Percentiles rank a stretch among this genome's conserved stretches.
These are phyloP conservation scores for Pestalotiopsis sp. DNA, from an alignment of 2,329 filamentous ascomycete genomes.

Conservation along the genomic window DNA sequence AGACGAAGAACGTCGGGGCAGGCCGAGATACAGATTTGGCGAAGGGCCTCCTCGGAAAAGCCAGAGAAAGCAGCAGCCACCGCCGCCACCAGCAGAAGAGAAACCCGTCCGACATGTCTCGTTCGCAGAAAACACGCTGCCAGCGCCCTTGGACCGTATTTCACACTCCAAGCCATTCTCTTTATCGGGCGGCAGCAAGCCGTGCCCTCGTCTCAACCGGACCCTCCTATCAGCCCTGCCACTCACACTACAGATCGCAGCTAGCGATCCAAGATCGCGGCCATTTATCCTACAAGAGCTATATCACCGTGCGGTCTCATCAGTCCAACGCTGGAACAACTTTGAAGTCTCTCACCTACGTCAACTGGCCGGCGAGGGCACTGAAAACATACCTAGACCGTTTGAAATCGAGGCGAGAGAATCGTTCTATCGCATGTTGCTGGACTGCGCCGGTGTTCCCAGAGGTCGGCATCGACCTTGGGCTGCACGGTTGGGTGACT, in stretches of 20 bases:
- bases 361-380: neutral
- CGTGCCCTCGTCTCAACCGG: conserved; percentile 12
- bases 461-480: neutral
- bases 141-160: neutral
- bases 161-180: neutral
- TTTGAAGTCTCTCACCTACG: neutral
- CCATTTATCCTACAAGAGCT: conserved; percentile 16
- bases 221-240: conserved; percentile 27
- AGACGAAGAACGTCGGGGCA: neutral
- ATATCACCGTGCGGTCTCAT: neutral
- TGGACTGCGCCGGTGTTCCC: neutral
- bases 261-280: conserved; percentile 25
- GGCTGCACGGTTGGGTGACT: neutral
- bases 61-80: neutral
- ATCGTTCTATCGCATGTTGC: neutral
- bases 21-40: neutral
- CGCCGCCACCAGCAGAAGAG: neutral
- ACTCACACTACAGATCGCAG: conserved; percentile 25
- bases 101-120: neutral
- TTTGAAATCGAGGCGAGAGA: neutral
- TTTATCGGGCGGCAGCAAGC: neutral
- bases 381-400: neutral
- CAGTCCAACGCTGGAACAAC: neutral
- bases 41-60: neutral
- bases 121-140: neutral